Evolutionary conservation across 2,329 filamentous ascomycete genomes (phyloP).

Genomic region (Alternaria novae-zelandiae): DNA sequence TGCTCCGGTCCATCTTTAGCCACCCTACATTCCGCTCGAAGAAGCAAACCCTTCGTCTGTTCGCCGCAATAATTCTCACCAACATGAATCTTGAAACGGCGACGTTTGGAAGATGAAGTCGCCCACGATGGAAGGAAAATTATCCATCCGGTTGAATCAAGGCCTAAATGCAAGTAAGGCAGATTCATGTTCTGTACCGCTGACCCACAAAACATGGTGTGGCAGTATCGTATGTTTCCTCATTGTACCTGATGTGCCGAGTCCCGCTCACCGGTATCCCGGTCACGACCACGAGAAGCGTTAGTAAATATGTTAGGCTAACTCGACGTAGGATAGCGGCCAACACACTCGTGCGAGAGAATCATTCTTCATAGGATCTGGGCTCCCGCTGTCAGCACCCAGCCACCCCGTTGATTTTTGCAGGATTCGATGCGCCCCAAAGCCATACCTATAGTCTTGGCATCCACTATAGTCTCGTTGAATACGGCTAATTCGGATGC

Average conservation of each 20-base stretch:
- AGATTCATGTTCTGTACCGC: not conserved
- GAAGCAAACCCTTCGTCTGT: not conserved
- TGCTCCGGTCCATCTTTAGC: not conserved
- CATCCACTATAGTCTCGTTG: not conserved
- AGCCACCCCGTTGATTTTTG: constrained; percentile 2
- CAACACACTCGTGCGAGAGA: not conserved
- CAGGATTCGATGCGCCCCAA: not conserved
- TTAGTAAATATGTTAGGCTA: not conserved
- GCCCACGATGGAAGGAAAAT: not conserved
- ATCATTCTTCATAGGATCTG: not conserved
- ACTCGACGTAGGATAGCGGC: not conserved
- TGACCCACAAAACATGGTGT: not conserved
- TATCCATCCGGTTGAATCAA: not conserved
- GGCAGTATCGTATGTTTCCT: not conserved
- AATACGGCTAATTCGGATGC: not conserved
- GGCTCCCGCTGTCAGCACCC: constrained; percentile 2
- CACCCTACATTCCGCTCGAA: not conserved
- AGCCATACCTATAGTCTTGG: not conserved
- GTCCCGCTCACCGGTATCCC: constrained; percentile 9
- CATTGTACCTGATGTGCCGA: constrained; percentile 14
- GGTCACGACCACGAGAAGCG: constrained; percentile 6
- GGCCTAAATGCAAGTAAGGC: constrained; percentile 3
- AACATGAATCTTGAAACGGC: not conserved
- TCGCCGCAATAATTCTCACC: not conserved
- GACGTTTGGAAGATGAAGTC: not conserved